Base-by-base conservation (phyloP, 768 basidiomycete species). In the Coprinellus aureogranulatus region DNA sequence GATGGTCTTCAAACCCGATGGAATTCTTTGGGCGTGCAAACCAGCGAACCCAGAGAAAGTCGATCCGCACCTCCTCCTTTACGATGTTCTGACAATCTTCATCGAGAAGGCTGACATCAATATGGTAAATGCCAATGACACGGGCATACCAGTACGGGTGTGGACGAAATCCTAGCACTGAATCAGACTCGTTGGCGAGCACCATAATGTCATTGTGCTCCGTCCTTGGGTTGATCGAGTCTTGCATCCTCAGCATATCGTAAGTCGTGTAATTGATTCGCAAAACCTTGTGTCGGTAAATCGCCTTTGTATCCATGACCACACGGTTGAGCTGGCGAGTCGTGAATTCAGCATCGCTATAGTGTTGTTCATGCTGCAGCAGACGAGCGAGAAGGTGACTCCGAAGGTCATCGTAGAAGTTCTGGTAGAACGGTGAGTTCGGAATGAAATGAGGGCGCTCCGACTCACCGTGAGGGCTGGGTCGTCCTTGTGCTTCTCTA, bases 181-280 rank as follows among this genome's bases (percentile, higher is more conserved):
- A n/a, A n/a, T n/a, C n/a, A n/a, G n/a, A n/a, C 1, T 16, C 52
- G 77, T 42, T 65, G 61, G 0, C 25, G 4, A 53, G 59, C 2
- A 68, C 57, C 60, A 71, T 76, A 4, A 81, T 50, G 25, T 79
- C 66, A 0, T 67, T 37, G 10, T 77, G 68, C n/a, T n/a, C n/a
- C 0, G 65, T 71, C 0, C 61, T 23, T 1, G 72, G 67, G 26
- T 78, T 77, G 30, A 81, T 56, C 0, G 67, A 58, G 57, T 83
- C 79, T 56, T 80, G 76, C 2, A 61, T 58, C 0, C 74, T 65
- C 16, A 69, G 70, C 16, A 76, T 37, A 61, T 81, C 74, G 61
- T 80, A 81, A 0, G 74, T 75, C 0, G 75, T 78, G 59, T 75
- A 77, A 59, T 76, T 74, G 49, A 78, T 47, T 0, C 67, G 68